These are phyloP conservation scores for Hypoxylon intermedium DNA, from an alignment of 495 filamentous ascomycete species.

Conservation along the genomic window DNA sequence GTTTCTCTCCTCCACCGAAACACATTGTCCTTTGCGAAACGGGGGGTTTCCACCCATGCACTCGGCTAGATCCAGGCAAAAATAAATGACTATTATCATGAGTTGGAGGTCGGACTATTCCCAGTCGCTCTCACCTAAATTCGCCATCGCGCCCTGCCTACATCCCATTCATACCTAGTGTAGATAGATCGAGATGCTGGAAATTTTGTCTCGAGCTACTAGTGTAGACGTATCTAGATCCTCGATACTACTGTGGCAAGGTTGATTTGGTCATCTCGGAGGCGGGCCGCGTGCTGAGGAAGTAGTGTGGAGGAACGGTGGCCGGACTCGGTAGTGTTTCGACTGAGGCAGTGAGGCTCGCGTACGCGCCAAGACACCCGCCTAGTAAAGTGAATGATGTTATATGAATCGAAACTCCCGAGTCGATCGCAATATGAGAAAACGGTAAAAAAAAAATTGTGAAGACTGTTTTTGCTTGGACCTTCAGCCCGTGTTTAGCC, in stretches of 20 bases:
- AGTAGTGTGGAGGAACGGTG: not conserved
- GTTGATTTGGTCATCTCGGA: constrained; percentile 15
- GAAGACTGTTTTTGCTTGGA: too few relatives aligned
- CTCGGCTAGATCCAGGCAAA: constrained; percentile 3
- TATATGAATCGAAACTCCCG: too few relatives aligned
- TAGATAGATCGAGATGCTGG: constrained; percentile 4
- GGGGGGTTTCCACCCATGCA: not conserved
- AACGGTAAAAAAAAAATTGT: too few relatives aligned
- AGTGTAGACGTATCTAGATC: constrained; percentile 16
- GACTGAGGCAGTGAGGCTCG: too few relatives aligned
- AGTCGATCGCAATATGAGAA: too few relatives aligned
- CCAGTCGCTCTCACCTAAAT: not conserved
- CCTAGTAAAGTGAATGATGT: too few relatives aligned
- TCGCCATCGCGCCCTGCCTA: too few relatives aligned
- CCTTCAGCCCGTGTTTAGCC: not conserved
- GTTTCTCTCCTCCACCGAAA: constrained; percentile 14
- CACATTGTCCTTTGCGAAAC: constrained; percentile 3
- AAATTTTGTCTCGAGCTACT: too few relatives aligned
- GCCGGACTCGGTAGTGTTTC: not conserved
- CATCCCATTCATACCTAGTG: constrained; percentile 5
- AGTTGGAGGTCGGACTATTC: not conserved
- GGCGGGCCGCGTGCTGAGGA: not conserved
- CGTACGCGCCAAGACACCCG: too few relatives aligned
- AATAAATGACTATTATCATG: constrained; percentile 2
- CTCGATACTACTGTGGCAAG: constrained; percentile 14